These are phyloP conservation scores for Xylariales sp. DNA, from an alignment of 2,329 filamentous ascomycete species.

Conservation along the genomic window DNA sequence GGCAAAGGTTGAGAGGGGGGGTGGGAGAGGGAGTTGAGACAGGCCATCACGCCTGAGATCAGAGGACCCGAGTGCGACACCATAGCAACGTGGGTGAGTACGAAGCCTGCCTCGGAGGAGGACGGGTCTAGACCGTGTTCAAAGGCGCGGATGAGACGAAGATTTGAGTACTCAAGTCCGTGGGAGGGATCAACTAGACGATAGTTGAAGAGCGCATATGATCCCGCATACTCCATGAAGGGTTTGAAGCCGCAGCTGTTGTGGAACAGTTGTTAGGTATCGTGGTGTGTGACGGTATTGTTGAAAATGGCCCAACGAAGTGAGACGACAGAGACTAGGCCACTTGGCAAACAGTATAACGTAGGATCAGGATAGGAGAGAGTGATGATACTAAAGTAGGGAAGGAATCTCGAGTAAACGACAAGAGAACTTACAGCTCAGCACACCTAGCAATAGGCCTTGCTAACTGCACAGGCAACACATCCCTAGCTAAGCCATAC, in stretches of 20 bases:
- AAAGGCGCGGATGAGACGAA: constrained; percentile 85
- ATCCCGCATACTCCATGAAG: constrained; percentile 82
- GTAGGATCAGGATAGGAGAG: no score
- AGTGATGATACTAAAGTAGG: no score
- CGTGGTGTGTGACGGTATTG: no score
- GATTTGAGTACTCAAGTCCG: constrained; percentile 59
- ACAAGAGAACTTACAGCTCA: constrained; percentile 81
- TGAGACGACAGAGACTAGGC: no score
- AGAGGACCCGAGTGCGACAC: constrained; percentile 78
- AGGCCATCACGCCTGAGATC: constrained; percentile 65
- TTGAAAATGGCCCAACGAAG: no score
- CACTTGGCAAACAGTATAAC: no score
- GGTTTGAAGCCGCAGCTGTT: constrained; percentile 69
- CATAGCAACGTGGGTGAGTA: constrained; percentile 96
- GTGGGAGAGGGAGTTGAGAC: constrained; percentile 41
- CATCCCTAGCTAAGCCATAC: no score
- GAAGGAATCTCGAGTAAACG: no score
- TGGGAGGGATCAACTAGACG: constrained; percentile 49
- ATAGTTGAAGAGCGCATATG: constrained; percentile 67
- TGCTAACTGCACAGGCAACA: constrained; percentile 70
- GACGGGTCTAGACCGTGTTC: constrained; percentile 81
- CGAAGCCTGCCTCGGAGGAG: constrained; percentile 90
- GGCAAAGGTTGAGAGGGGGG: neutral
- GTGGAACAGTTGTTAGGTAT: neutral
- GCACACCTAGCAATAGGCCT: constrained; percentile 79